Evolutionary conservation across 768 basidiomycete species (phyloP).

Genomic region (Boletus sp.): DNA sequence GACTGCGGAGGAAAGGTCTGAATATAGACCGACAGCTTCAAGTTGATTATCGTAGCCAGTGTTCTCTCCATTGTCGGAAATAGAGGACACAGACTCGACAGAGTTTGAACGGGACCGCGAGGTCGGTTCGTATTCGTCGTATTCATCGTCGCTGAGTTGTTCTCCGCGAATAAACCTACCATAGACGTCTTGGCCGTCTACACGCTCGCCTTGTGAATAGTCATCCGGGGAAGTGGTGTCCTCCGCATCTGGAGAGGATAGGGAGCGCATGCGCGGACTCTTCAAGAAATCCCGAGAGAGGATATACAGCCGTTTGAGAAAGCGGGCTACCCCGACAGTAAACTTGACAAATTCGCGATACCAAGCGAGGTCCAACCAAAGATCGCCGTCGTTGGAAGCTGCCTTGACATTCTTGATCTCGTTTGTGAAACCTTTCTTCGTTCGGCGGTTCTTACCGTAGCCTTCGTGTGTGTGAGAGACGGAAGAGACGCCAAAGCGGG

Average conservation of each 20-base stretch:
- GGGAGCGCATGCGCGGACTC: conserved; percentile 10
- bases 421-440: conserved; percentile 43
- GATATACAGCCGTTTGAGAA: conserved; percentile 20
- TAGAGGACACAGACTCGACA: conserved; percentile 22
- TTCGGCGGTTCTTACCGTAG: conserved; percentile 20
- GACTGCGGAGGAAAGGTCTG: conserved; percentile 46
- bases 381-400: conserved; percentile 33
- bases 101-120: conserved; percentile 21
- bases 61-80: conserved; percentile 31
- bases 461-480: conserved; percentile 30
- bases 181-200: conserved; percentile 43
- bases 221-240: conserved; percentile 6
- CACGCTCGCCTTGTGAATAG: conserved; percentile 7
- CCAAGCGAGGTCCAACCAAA: conserved; percentile 41
- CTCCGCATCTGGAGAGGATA: conserved; percentile 3
- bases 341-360: conserved; percentile 38
- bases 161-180: conserved; percentile 61
- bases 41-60: conserved; percentile 24
- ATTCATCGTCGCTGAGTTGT: conserved; percentile 47
- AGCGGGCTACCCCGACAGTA: conserved; percentile 26
- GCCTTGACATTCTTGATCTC: conserved; percentile 47
- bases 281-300: conserved; percentile 19
- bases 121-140: conserved; percentile 35
- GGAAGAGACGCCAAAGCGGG: conserved; percentile 40
- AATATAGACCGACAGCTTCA: conserved; percentile 50